Base-by-base conservation (phyloP, 2,329 filamentous ascomycete species). In the Plenodomus lindquistii region DNA sequence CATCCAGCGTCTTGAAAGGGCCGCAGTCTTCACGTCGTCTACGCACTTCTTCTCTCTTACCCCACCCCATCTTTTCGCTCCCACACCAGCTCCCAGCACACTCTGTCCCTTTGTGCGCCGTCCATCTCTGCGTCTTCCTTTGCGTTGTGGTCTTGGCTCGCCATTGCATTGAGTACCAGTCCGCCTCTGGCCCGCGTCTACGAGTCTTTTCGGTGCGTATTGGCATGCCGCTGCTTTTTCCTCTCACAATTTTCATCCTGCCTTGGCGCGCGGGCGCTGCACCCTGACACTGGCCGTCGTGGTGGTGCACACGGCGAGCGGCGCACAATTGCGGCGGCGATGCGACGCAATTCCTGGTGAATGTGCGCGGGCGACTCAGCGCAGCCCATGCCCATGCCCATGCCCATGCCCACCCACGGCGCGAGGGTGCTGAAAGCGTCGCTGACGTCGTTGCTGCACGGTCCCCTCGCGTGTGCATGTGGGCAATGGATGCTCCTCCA, bases 111-210 rank as follows among this genome's bases (percentile, higher is more conserved):
- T 48, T 42, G 46, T 44, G 40, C 48, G 47, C 48, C 48, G 38
- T 52, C 46, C 55, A 52, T 64, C 56, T 54, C 60, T 57, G 16
- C 18, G 53, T 45, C 36, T 67, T 64, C 62, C 60, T 63, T 72
- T 70, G 63, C 65, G 62, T 66, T 63, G 63, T 58, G 57, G 59
- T 65, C 57, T 66, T 60, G 51, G 54, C 27, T 15, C 11, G 46
- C 65, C 50, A 47, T 62, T 20, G 35, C 8, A 13, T 9, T 37
- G 50, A 48, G 59, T 57, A 59, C 51, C 62, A 52, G 57, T 46
- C 50, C 34, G 37, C 45, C 40, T 36, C 55, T 60, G 55, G 44
- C 53, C 4, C 11, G 27, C 61, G 62, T 58, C 54, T 56, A 63
- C 59, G 52, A 49, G 44, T 45, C 47, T 49, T 57, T 58, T 52